Conservation (phyloP, 208 protist species). For the Leishmania gerbilli region DNA sequence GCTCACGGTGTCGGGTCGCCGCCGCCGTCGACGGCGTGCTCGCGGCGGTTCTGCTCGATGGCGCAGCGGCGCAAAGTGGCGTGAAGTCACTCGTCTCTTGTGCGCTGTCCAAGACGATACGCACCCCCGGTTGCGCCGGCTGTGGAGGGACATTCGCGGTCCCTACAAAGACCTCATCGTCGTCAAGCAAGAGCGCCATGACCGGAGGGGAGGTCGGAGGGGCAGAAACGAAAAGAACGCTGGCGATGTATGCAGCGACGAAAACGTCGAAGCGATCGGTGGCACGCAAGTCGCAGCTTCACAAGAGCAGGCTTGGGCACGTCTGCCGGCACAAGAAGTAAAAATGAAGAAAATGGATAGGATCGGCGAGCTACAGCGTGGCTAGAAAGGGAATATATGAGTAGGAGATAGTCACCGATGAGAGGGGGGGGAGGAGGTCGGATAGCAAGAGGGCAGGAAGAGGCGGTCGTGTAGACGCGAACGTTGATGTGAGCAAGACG, state of each 20-base stretch:
- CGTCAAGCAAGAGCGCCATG: constrained; percentile 64
- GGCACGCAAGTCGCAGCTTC: not conserved
- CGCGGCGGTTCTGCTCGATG: not conserved
- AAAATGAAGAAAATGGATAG: not conserved
- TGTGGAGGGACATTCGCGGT: too few species aligned
- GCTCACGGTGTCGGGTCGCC: not conserved
- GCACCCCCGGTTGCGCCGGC: not conserved
- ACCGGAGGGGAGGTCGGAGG: not conserved
- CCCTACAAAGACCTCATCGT: constrained; percentile 20
- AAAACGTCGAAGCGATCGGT: not conserved
- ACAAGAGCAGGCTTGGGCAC: too few species aligned
- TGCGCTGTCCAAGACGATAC: not conserved
- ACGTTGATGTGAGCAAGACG: not conserved
- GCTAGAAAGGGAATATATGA: not conserved
- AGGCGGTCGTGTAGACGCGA: not conserved
- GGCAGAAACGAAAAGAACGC: not conserved
- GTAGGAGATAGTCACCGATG: not conserved
- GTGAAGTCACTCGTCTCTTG: not conserved
- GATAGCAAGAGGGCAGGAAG: not conserved
- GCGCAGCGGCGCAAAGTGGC: too few species aligned
- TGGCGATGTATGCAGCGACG: not conserved
- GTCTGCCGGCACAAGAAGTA: not conserved
- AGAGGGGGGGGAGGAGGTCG: not conserved
- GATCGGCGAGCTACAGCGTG: not conserved
- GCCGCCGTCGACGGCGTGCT: not conserved